These are phyloP conservation scores for Laburnicola sp. DNA, from an alignment of 2,329 filamentous ascomycete genomes.

Conservation along the genomic window DNA sequence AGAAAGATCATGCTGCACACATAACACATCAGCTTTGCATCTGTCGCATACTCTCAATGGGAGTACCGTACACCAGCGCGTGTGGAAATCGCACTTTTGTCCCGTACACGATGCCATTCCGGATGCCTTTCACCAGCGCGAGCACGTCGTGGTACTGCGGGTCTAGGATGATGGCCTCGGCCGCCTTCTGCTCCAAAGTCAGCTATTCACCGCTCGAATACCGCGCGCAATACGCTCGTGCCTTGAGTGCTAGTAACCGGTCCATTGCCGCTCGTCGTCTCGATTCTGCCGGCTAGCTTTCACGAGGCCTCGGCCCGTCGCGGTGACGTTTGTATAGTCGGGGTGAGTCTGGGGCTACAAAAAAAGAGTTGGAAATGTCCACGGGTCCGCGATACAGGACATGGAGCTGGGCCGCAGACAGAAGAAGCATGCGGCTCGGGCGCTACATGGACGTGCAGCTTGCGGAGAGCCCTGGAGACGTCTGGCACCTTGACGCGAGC, in stretches of 20 bases:
- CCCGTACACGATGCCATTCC: constrained; percentile 96
- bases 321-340: constrained; percentile 23
- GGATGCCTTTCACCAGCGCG: constrained; percentile 84
- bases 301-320: constrained; percentile 31
- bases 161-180: constrained; percentile 79
- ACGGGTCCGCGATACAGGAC: neutral
- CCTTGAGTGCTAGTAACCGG: constrained; percentile 39
- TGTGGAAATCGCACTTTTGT: constrained; percentile 98
- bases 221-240: constrained; percentile 7
- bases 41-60: neutral
- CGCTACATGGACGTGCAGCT: constrained; percentile 16
- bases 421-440: constrained; percentile 17
- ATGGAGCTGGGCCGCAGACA: constrained; percentile 15
- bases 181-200: constrained; percentile 57
- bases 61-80: constrained; percentile 71
- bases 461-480: neutral
- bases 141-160: constrained; percentile 84
- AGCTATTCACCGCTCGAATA: neutral
- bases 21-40: constrained; percentile 10
- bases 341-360: neutral
- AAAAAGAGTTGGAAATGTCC: neutral
- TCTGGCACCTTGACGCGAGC: neutral
- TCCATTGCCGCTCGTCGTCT: constrained; percentile 30
- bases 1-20: constrained; percentile 82
- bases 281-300: constrained; percentile 6